These are phyloP conservation scores for Diaporthe vexans DNA, from an alignment of 2,329 filamentous ascomycete genomes.

Conservation along the genomic window DNA sequence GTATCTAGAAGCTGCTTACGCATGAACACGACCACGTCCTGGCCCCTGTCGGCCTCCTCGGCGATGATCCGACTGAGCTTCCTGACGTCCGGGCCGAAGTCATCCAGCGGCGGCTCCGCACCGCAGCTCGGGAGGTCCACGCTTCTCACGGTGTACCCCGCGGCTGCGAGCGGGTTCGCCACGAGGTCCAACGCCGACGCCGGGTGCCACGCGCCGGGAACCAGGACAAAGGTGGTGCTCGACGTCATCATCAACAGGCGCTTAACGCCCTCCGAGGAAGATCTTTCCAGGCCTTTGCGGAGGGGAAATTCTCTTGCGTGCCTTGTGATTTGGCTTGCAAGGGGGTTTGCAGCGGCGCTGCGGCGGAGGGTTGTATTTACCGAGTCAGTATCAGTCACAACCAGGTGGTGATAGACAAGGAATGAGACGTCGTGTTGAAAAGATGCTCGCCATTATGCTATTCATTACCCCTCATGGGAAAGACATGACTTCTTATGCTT, in stretches of 20 bases:
- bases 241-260: constrained; percentile 16
- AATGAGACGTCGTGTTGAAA: constrained; percentile 3
- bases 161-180: constrained; percentile 11
- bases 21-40: constrained; percentile 35
- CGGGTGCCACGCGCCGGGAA: constrained; percentile 34
- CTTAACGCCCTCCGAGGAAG: not conserved
- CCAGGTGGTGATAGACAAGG: constrained; percentile 22
- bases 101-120: constrained; percentile 11
- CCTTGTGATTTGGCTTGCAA: not conserved
- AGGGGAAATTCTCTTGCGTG: not conserved
- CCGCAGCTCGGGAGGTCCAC: constrained; percentile 26
- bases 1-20: not conserved
- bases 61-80: constrained; percentile 1
- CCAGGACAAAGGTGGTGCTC: constrained; percentile 23
- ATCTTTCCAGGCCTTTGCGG: constrained; percentile 11
- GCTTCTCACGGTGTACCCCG: constrained; percentile 7
- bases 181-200: not conserved
- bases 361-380: constrained; percentile 3
- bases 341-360: not conserved
- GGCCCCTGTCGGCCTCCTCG: constrained; percentile 14
- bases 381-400: constrained; percentile 8
- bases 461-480: not conserved
- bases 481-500: constrained; percentile 9
- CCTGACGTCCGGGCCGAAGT: constrained; percentile 25
- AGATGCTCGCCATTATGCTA: not conserved